Conservation (phyloP, 2,329 filamentous ascomycete genomes). For the Hirsutella minnesotensis region DNA sequence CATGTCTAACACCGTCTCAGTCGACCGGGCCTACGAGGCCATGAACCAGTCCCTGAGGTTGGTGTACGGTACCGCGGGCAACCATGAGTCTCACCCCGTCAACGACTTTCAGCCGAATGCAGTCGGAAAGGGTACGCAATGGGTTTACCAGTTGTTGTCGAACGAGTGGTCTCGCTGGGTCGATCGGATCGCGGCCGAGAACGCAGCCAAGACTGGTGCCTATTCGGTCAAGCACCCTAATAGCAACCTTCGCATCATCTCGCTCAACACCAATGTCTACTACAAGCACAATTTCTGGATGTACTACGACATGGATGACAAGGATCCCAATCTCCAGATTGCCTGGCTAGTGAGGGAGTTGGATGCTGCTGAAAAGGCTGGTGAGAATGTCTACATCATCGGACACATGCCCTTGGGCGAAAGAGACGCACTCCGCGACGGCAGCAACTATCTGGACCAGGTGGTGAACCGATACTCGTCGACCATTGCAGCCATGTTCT, state of each 20-base stretch:
- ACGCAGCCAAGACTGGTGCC: constrained; percentile 28
- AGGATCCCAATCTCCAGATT: constrained; percentile 39
- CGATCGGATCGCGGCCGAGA: constrained; percentile 17
- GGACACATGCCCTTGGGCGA: constrained; percentile 44
- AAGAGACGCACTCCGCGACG: constrained; percentile 38
- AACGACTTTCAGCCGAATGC: constrained; percentile 34
- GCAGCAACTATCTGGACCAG: constrained; percentile 39
- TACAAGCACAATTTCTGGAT: constrained; percentile 45
- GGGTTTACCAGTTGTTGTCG: constrained; percentile 39
- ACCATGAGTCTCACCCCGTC: constrained; percentile 41
- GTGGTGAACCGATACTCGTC: constrained; percentile 40
- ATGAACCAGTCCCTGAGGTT: constrained; percentile 29
- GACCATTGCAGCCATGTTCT: constrained; percentile 44
- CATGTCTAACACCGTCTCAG: constrained; percentile 7
- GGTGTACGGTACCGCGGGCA: constrained; percentile 41
- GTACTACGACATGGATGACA: constrained; percentile 33
- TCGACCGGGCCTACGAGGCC: constrained; percentile 32
- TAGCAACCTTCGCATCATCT: constrained; percentile 43
- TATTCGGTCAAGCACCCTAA: constrained; percentile 33
- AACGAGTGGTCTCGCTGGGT: constrained; percentile 35
- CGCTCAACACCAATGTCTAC: constrained; percentile 46
- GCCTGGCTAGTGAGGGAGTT: constrained; percentile 42
- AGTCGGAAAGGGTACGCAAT: constrained; percentile 28
- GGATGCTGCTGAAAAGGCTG: constrained; percentile 35
- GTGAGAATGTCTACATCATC: constrained; percentile 43